Percentiles rank a stretch among this genome's conserved stretches.
These are phyloP conservation scores for Cladosporium sp. DNA, from an alignment of 2,329 filamentous ascomycete species.

Conservation along the genomic window DNA sequence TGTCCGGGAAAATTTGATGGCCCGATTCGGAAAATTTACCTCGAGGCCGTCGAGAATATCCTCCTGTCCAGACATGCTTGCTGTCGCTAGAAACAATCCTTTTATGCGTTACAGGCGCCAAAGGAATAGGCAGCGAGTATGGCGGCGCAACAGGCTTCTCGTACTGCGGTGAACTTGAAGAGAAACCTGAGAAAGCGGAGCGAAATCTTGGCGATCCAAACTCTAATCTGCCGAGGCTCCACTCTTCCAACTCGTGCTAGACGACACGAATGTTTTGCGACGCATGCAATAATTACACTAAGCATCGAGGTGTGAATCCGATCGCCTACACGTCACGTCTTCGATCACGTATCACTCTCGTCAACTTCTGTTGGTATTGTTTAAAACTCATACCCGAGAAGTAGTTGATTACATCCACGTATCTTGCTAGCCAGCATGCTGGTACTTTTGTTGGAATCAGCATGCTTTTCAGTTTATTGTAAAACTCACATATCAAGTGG, in stretches of 20 bases:
- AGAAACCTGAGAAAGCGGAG: constrained; percentile 1
- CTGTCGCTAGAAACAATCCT: not conserved
- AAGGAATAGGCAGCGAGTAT: not conserved
- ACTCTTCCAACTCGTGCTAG: not conserved
- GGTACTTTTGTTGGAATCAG: no score
- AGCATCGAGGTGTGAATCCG: no score
- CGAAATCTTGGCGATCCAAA: constrained; percentile 11
- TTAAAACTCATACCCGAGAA: no score
- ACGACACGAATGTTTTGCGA: not conserved
- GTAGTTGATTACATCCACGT: no score
- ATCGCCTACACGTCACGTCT: no score
- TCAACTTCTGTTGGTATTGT: no score
- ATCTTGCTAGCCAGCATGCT: no score
- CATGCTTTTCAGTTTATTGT: no score
- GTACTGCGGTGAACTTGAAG: constrained; percentile 10
- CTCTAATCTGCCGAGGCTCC: constrained; percentile 10
- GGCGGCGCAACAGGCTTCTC: not conserved
- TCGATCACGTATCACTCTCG: no score
- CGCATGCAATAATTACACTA: no score
- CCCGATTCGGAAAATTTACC: constrained; percentile 25
- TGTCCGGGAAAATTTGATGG: not conserved
- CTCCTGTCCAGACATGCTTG: constrained; percentile 18
- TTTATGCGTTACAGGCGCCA: not conserved
- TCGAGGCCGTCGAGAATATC: constrained; percentile 27
- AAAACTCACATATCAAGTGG: no score